Conservation (phyloP, 2,329 filamentous ascomycete species). For the Drechslerella stenobrocha region DNA sequence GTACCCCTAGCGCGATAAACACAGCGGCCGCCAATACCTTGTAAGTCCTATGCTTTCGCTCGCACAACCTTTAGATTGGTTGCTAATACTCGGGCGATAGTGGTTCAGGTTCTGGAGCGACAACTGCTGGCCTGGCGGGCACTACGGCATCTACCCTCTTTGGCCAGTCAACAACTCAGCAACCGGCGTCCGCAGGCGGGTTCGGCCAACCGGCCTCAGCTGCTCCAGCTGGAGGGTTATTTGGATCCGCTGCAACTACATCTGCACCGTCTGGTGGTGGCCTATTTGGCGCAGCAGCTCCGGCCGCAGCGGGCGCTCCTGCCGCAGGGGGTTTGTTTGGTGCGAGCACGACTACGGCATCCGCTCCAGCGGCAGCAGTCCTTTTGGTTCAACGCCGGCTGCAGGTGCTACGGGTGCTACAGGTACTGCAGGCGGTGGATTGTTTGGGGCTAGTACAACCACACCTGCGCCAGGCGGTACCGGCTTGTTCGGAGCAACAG, state of each 20-base stretch:
- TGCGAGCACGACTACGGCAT: slow-evolving; percentile 4
- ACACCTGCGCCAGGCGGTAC: slow-evolving; percentile 11
- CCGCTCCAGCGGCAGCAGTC: slow-evolving; percentile 15
- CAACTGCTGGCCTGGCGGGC: slow-evolving; percentile 44
- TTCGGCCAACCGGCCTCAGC: slow-evolving; percentile 47
- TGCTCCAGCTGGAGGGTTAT: slow-evolving; percentile 48
- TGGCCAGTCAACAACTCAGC: slow-evolving; percentile 29
- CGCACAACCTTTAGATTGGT: slow-evolving; percentile 4
- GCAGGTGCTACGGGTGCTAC: slow-evolving; percentile 11
- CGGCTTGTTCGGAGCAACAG: slow-evolving; percentile 22
- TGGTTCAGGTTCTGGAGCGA: slow-evolving; percentile 30
- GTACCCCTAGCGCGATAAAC: slow-evolving; percentile 48
- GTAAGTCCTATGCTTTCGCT: slow-evolving; percentile 13
- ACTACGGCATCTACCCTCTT: slow-evolving; percentile 32
- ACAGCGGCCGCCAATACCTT: slow-evolving; percentile 49
- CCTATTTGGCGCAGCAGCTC: slow-evolving; percentile 14
- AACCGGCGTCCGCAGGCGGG: slow-evolving; percentile 44
- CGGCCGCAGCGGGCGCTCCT: slow-evolving; percentile 15
- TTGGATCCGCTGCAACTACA: slow-evolving; percentile 36
- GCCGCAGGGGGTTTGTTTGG: slow-evolving; percentile 33
- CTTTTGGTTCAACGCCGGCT: slow-evolving; percentile 21
- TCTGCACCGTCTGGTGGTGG: slow-evolving; percentile 17
- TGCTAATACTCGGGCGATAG: slow-evolving; percentile 10
- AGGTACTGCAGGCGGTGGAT: slow-evolving; percentile 21
- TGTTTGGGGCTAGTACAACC: slow-evolving; percentile 21